Evolutionary conservation across 345 rosid species (phyloP).

Genomic region (Linum usitatissimum): DNA sequence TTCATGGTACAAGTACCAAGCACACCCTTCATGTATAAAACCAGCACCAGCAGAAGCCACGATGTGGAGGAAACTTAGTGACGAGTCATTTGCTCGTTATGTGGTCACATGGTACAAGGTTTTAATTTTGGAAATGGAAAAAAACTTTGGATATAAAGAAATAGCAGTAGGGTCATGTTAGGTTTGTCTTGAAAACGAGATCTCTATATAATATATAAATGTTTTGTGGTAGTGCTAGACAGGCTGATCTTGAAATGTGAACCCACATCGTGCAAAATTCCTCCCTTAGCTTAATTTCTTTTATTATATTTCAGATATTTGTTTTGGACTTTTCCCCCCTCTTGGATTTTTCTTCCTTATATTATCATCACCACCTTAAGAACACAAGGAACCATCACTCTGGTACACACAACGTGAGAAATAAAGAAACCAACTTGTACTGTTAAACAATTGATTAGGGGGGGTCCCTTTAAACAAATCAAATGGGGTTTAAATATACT

Average conservation of each 20-base stretch:
- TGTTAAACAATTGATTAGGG: neutral
- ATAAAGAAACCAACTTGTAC: neutral
- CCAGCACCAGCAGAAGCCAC: too few relatives aligned
- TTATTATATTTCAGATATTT: too few relatives aligned
- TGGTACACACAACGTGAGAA: neutral
- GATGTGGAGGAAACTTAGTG: too few relatives aligned
- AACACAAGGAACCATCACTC: neutral
- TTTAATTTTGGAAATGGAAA: too few relatives aligned
- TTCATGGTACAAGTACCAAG: too few relatives aligned
- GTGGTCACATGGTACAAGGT: neutral
- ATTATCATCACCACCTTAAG: neutral
- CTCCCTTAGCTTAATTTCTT: neutral
- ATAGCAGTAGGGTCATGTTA: neutral
- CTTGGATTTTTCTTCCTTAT: too few relatives aligned
- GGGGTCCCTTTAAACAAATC: neutral
- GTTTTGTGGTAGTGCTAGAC: neutral
- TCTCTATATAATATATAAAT: neutral
- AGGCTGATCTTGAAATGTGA: constrained; percentile 1
- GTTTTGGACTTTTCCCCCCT: too few relatives aligned
- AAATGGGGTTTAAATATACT: too few relatives aligned
- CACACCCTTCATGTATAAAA: too few relatives aligned
- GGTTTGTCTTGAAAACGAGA: neutral
- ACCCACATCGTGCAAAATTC: neutral
- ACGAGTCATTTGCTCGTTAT: neutral
- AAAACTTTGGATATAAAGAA: too few relatives aligned